phyloP scores from a whole-genome alignment of 2,329 filamentous ascomycete species.

The Phyllosticta citrichinensis region DNA sequence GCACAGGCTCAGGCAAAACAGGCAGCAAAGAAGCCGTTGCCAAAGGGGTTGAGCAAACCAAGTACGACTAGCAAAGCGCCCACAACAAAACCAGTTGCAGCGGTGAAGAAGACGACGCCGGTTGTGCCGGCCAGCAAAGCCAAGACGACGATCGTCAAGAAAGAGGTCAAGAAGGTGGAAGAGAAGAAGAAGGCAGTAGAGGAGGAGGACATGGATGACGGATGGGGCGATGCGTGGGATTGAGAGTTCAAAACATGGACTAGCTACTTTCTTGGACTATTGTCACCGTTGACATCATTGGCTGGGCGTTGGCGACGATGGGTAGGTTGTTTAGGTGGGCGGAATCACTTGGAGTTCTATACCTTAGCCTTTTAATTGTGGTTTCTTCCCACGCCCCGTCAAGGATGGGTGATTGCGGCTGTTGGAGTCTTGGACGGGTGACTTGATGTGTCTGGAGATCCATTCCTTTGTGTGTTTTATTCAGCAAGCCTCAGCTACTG shows the following conservation, averaged over 20 bases:
- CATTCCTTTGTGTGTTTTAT: no score
- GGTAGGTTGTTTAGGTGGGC: neutral
- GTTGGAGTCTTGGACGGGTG: no score
- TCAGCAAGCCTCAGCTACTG: no score
- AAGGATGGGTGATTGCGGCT: no score
- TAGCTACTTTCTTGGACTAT: neutral
- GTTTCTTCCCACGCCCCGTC: neutral
- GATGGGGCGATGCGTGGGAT: constrained; percentile 11
- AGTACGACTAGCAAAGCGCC: constrained; percentile 26
- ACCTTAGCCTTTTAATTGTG: neutral
- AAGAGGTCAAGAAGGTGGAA: constrained; percentile 15
- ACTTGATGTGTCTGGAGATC: no score
- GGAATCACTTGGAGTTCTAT: neutral
- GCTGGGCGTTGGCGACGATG: neutral
- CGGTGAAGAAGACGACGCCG: constrained; percentile 21
- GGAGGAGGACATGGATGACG: constrained; percentile 8
- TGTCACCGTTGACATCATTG: neutral
- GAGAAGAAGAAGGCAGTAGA: neutral
- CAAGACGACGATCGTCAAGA: constrained; percentile 9
- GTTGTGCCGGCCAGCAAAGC: constrained; percentile 12
- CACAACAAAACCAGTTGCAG: constrained; percentile 22
- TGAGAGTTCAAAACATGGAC: neutral
- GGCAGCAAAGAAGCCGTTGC: constrained; percentile 53
- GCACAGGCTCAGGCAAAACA: constrained; percentile 72
- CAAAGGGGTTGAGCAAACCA: constrained; percentile 71